phyloP scores from a whole-genome alignment of 1,139 yeast genomes.

The Blastobotrys apis region DNA sequence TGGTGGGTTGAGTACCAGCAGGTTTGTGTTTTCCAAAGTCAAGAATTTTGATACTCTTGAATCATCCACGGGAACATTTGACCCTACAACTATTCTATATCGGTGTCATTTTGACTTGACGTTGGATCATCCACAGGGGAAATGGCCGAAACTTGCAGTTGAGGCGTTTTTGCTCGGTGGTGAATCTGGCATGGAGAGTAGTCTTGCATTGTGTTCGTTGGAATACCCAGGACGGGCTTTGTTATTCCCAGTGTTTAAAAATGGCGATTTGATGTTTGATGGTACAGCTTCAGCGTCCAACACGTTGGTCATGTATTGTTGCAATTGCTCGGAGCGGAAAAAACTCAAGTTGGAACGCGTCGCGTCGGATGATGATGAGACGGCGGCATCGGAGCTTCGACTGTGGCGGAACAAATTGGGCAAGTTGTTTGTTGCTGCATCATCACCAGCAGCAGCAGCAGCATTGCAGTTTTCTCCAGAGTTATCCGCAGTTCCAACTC shows the following conservation, averaged over 20 bases:
- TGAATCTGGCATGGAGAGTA: constrained; percentile 17
- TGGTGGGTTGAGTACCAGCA: constrained; percentile 19
- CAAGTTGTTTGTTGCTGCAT: neutral
- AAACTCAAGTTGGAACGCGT: constrained; percentile 9
- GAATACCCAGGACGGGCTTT: constrained; percentile 36
- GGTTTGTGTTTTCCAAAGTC: constrained; percentile 31
- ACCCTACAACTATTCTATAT: constrained; percentile 4
- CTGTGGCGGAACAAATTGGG: neutral
- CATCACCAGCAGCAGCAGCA: neutral
- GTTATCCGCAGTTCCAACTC: neutral
- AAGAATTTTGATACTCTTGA: constrained; percentile 28
- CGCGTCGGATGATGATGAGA: constrained; percentile 2
- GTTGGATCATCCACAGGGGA: constrained; percentile 31
- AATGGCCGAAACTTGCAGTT: constrained; percentile 26
- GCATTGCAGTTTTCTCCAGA: neutral
- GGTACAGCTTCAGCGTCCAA: neutral
- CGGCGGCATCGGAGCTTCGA: neutral
- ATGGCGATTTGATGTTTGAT: constrained; percentile 30
- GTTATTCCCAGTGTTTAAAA: constrained; percentile 35
- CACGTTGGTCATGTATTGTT: constrained; percentile 1
- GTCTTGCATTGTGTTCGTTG: constrained; percentile 36
- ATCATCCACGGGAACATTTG: constrained; percentile 32
- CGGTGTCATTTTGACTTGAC: constrained; percentile 33
- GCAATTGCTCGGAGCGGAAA: constrained; percentile 6
- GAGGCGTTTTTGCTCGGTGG: constrained; percentile 28